Evolutionary conservation across 2,329 filamentous ascomycete species (phyloP), one percentile per base, ranked within the genome.

Genomic region (Lecanicillium sp.): DNA sequence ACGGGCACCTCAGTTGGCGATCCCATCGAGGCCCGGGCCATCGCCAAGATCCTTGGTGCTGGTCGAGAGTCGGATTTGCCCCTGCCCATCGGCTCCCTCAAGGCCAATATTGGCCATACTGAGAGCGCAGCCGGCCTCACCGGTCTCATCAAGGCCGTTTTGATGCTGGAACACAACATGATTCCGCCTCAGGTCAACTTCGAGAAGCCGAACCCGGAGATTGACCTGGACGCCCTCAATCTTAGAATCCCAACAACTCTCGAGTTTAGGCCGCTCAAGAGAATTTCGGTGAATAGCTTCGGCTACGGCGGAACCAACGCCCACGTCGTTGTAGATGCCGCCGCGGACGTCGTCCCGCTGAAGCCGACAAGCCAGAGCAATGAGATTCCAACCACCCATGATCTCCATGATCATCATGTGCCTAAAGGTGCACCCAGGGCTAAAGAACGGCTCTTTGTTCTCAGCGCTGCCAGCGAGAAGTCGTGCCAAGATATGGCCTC

Each of bases 1-100:
- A 76, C 71, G 0, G 71, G 62, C 26, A 63, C 60, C 2, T 15
- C 52, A 5, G 56, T 55, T 15, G 59, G 63, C 3, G 59, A 62
- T 24, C 59, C 62, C 1, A 54, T 61, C 8, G 62, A 65, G 49
- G 44, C 53, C 10, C 37, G 41, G 4, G 56, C 55, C 12, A 56
- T 61, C 17, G 19, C 40, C 8, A 32, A 32, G 20, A 14, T 29
- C 20, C 41, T 33, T 6, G 41, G 27, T n/a, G n/a, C 15, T 17
- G 40, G 27, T n/a, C 27, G 27, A 32, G 35, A 36, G 21, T 44
- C 51, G 4, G 38, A 53, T 3, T n/a, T 50, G 30, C 52, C 51
- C 7, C 46, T 62, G 4, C 44, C 51, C 6, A 51, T 62, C 4
- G 60, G 60, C n/a, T 58, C 58, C 8, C 44, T 62, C 24, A 65